These are phyloP conservation scores for Malus fusca DNA, from an alignment of 306 rosid genomes.

Conservation along the genomic window DNA sequence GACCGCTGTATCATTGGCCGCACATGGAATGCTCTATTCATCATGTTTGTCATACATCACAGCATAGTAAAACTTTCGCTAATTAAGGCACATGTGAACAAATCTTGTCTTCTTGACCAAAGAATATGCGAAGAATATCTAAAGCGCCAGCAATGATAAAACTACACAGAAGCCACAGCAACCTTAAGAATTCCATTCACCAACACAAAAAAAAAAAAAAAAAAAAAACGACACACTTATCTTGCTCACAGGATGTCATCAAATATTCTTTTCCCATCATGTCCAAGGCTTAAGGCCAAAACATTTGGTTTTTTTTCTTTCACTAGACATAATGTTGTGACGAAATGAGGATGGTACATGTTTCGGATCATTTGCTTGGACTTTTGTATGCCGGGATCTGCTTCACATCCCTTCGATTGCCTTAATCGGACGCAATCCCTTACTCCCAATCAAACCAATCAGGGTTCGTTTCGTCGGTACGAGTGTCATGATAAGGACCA, in stretches of 20 bases:
- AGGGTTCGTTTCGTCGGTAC: neutral
- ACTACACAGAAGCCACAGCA: constrained; percentile 1
- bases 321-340: neutral
- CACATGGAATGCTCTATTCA: neutral
- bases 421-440: neutral
- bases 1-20: neutral
- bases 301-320: neutral
- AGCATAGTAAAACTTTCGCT: neutral
- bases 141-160: neutral
- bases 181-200: neutral
- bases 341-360: neutral
- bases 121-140: neutral
- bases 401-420: neutral
- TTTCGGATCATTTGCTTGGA: neutral
- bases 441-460: neutral
- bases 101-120: neutral
- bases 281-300: neutral
- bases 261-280: neutral
- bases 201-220: neutral
- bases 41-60: neutral
- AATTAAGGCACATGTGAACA: neutral
- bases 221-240: no score
- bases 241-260: neutral
- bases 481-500: neutral
- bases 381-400: neutral